Evolutionary conservation across 2,329 filamentous ascomycete genomes (phyloP), one percentile per base, ranked within the genome.

Genomic region (Diaporthe vaccinii): DNA sequence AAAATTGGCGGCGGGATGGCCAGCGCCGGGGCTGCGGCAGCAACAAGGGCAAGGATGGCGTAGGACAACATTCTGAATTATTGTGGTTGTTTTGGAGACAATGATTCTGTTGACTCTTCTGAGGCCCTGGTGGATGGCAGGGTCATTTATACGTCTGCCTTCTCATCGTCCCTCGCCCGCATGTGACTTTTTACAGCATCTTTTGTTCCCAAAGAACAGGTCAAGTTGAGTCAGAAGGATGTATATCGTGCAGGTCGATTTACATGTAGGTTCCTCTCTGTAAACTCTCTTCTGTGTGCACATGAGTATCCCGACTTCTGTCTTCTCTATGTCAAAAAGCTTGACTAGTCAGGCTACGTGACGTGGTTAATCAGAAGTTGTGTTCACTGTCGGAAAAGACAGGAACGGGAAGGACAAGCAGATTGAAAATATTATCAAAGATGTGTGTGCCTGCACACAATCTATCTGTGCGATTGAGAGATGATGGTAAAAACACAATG

Each of bases 1-100:
- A 76, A 76, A 20, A 62, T 72, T 4, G 73, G 69, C n/a, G 75
- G 75, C 7, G 73, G 75, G 22, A 76, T 61, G 34, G 73, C 51
- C 73, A 76, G 68, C 17, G 61, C 75, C 36, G 73, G 75, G 15
- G 69, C 75, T 3, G 61, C 73, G 22, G 61, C 73, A 6, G 68
- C n/a, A 5, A 65, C 39, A 4, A 76, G 51, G 2, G 59, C 34
- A 25, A 76, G 6, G 44, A 76, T n/a, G 6, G 41, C 59, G 3
- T 51, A 20, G 14, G 58, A 44, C 44, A 73, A 49, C 72, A 73
- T 73, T 41, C 12, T 73, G 44, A 31, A 46, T 34, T 9, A 20
- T 12, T 4, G 20, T 67, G 28, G 4, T 17, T 31, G 1, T 14
- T 4, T 55, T 68, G 17, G n/a, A 28, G 17, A 49, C 22, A 53